phyloP scores from a whole-genome alignment of 2,329 filamentous ascomycete species.

The Teratosphaeria nubilosa region DNA sequence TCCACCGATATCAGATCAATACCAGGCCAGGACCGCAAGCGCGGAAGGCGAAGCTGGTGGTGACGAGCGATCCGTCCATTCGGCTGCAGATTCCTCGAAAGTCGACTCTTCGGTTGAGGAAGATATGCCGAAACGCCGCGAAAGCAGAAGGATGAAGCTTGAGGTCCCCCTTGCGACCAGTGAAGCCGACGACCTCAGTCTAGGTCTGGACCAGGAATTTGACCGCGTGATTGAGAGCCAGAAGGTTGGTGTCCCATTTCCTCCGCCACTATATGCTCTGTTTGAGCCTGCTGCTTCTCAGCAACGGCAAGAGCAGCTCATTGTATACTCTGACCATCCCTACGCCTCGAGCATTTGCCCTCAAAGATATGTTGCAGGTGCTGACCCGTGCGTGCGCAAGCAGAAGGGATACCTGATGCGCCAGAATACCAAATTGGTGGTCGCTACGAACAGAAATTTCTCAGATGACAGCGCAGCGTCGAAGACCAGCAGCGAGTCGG shows the following conservation, averaged over 20 bases:
- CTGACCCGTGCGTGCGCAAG: conserved; percentile 43
- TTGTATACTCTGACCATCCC: not conserved
- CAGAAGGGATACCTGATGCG: conserved; percentile 98
- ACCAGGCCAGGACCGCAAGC: conserved; percentile 12
- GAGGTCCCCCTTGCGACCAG: conserved; percentile 63
- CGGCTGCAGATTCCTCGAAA: conserved; percentile 17
- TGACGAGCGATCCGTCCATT: conserved; percentile 7
- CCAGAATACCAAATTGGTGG: conserved; percentile 93
- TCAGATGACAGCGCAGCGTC: conserved; percentile 27
- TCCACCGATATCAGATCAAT: conserved; percentile 22
- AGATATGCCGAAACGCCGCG: conserved; percentile 3
- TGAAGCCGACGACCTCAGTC: conserved; percentile 65
- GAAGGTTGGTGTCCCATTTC: conserved; percentile 61
- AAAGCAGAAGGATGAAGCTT: conserved; percentile 10
- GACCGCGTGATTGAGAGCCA: conserved; percentile 90
- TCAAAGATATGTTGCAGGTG: conserved; percentile 12
- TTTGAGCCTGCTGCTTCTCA: conserved; percentile 2
- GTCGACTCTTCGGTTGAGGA: conserved; percentile 17
- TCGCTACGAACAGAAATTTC: conserved; percentile 62
- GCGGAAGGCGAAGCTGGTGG: not conserved
- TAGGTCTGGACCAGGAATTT: conserved; percentile 85
- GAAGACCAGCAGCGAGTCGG: conserved; percentile 31
- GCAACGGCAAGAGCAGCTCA: conserved; percentile 2
- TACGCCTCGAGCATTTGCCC: not conserved
- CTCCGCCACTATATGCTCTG: conserved; percentile 9